Conservation (phyloP, 2,329 filamentous ascomycete genomes). For the Fusarium sp. region DNA sequence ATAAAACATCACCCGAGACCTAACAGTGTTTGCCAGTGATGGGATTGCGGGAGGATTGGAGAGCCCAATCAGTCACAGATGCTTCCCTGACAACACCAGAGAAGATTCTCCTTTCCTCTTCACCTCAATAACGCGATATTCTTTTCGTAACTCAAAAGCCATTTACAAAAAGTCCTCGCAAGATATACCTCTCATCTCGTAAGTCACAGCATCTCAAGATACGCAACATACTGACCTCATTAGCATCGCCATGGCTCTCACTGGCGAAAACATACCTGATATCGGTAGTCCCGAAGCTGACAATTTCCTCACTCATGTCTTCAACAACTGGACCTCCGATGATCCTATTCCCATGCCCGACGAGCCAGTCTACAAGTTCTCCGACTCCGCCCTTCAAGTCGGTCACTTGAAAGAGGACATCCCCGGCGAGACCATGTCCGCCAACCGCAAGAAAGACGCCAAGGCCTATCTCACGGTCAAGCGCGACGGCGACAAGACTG, state of each 20-base stretch:
- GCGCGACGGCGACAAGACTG: background rate
- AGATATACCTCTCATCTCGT: background rate
- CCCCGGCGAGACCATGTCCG: background rate
- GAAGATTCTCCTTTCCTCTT: background rate
- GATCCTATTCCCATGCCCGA: background rate
- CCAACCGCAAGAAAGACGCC: background rate
- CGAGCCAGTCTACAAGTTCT: background rate
- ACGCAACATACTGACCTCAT: background rate
- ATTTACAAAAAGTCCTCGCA: background rate
- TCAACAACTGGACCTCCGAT: background rate
- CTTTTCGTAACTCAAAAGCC: background rate
- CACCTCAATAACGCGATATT: background rate
- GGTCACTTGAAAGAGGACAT: background rate
- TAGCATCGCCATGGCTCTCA: background rate
- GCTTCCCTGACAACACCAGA: background rate
- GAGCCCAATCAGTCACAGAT: background rate
- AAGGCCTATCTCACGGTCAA: background rate
- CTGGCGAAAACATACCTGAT: background rate
- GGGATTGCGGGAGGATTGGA: too few relatives aligned
- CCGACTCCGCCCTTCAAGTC: background rate
- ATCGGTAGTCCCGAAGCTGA: too few relatives aligned
- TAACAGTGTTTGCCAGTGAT: background rate
- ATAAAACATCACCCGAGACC: accelerated
- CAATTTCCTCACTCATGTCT: background rate
- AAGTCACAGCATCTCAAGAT: background rate